phyloP scores from a whole-genome alignment of 2,329 filamentous ascomycete species.

The Paecilomyces variotii region DNA sequence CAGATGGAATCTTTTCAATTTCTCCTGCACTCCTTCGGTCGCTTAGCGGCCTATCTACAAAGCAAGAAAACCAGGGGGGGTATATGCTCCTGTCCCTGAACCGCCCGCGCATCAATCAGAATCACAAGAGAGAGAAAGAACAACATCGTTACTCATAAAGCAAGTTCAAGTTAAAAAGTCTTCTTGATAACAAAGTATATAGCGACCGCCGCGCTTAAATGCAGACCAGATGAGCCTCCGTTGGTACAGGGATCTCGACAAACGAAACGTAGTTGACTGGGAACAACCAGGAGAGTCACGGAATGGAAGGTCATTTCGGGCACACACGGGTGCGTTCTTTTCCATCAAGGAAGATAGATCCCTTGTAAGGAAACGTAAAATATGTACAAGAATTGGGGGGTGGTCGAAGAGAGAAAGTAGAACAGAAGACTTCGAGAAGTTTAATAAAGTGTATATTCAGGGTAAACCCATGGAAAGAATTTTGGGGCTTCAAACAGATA shows the following conservation, averaged over 20 bases:
- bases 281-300: not conserved
- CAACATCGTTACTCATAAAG: not conserved
- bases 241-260: slow-evolving; percentile 8
- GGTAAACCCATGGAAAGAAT: slow-evolving; percentile 6
- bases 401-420: not conserved
- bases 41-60: slow-evolving; percentile 1
- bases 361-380: slow-evolving; percentile 3
- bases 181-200: slow-evolving; percentile 12
- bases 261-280: slow-evolving; percentile 10
- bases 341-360: not conserved
- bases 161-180: slow-evolving; percentile 7
- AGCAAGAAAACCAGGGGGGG: slow-evolving; percentile 1
- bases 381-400: slow-evolving; percentile 18
- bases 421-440: not conserved
- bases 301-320: not conserved
- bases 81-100: slow-evolving; percentile 3
- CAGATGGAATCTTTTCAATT: not conserved
- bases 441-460: slow-evolving; percentile 2
- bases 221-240: slow-evolving; percentile 16
- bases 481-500: slow-evolving; percentile 52
- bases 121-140: not conserved
- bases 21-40: not conserved
- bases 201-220: slow-evolving; percentile 18
- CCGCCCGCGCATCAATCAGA: not conserved
- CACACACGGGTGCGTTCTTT: not conserved